Conservation (phyloP, 2,329 filamentous ascomycete species). For the Drechmeria coniospora region DNA sequence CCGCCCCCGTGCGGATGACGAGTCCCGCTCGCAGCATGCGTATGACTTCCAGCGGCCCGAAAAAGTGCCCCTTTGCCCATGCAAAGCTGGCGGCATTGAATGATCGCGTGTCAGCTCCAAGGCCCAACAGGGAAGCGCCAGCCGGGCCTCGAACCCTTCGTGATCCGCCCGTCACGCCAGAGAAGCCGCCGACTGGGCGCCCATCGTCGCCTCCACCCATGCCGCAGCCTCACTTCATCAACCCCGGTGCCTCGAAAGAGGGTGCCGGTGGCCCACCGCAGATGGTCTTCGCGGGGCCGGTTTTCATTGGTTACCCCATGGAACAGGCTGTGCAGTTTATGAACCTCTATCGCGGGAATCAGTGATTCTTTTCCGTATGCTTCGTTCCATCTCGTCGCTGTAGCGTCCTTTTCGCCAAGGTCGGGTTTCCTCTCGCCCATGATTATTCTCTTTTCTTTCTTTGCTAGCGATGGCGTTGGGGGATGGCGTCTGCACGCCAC, state of each 20-base stretch:
- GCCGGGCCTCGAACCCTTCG: slow-evolving; percentile 2
- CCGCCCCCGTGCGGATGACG: slow-evolving; percentile 39
- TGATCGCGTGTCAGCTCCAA: slow-evolving; percentile 7
- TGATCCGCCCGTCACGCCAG: slow-evolving; percentile 7
- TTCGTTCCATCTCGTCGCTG: slow-evolving; percentile 2
- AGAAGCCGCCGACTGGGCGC: slow-evolving; percentile 8
- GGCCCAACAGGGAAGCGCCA: slow-evolving; percentile 4
- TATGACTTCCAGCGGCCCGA: slow-evolving; percentile 14
- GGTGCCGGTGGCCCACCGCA: slow-evolving; percentile 30
- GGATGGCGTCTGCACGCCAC: too few species aligned
- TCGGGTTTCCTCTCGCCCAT: too few species aligned
- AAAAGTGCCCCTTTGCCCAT: slow-evolving; percentile 46
- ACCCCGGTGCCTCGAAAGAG: slow-evolving; percentile 21
- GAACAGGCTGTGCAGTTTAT: slow-evolving; percentile 69
- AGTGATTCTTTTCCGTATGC: slow-evolving; percentile 6
- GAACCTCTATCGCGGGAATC: slow-evolving; percentile 34
- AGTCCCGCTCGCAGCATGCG: slow-evolving; percentile 15
- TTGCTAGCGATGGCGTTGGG: slow-evolving; percentile 18
- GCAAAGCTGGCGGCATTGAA: slow-evolving; percentile 25
- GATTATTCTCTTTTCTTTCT: too few species aligned
- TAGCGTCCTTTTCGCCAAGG: slow-evolving; percentile 3
- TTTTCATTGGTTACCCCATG: slow-evolving; percentile 82
- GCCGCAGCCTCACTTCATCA: slow-evolving; percentile 37
- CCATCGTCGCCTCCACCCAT: slow-evolving; percentile 7
- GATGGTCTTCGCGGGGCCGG: slow-evolving; percentile 82